Evolutionary conservation across 768 basidiomycete genomes (phyloP).

Genomic region (Mrakia frigida): DNA sequence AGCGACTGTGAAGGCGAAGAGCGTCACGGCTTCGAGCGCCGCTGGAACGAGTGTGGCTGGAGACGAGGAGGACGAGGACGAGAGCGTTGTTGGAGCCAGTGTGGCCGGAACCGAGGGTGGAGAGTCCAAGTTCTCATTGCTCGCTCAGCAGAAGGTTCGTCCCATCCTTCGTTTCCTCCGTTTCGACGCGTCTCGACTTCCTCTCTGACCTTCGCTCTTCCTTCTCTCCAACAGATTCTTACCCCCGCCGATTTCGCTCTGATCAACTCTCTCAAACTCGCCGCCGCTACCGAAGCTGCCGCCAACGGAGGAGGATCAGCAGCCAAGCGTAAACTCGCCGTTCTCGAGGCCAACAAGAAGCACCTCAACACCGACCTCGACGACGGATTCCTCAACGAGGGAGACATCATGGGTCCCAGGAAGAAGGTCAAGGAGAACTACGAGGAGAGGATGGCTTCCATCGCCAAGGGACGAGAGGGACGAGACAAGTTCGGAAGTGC

Average conservation of each 20-base stretch:
- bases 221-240: constrained; percentile 66
- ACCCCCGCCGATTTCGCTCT: constrained; percentile 95
- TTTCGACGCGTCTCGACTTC: background rate
- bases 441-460: constrained; percentile 83
- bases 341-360: constrained; percentile 68
- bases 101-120: constrained; percentile 17
- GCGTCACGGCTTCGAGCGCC: background rate
- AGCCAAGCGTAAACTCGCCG: constrained; percentile 83
- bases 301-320: constrained; percentile 62
- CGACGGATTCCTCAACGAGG: constrained; percentile 72
- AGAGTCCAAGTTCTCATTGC: constrained; percentile 21
- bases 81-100: constrained; percentile 8
- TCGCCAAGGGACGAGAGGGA: constrained; percentile 88
- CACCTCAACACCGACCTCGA: constrained; percentile 48
- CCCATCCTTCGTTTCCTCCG: background rate
- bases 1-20: background rate
- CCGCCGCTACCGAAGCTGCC: constrained; percentile 67
- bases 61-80: constrained; percentile 13
- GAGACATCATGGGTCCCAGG: constrained; percentile 84
- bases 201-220: background rate
- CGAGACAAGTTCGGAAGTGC: constrained; percentile 85
- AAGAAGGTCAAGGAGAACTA: constrained; percentile 93
- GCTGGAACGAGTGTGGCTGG: constrained; percentile 14
- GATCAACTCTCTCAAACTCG: constrained; percentile 76
- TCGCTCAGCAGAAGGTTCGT: constrained; percentile 30